Conservation (phyloP, 495 filamentous ascomycete species). For the Platismatia glauca region DNA sequence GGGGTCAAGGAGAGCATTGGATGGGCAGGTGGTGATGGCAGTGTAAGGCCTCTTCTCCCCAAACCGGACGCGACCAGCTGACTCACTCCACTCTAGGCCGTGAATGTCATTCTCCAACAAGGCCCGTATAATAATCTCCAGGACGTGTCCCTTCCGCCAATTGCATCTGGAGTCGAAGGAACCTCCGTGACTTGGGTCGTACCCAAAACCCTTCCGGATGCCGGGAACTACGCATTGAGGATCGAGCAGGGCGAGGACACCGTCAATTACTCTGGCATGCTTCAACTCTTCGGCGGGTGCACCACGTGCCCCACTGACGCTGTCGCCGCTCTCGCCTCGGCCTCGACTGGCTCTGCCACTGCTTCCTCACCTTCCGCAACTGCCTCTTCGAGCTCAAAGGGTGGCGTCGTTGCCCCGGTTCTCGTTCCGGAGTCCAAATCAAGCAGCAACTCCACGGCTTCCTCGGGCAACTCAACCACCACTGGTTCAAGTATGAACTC, state of each 20-base stretch:
- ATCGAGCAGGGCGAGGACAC: conserved; percentile 34
- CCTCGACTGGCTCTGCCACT: conserved; percentile 5
- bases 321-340: conserved; percentile 9
- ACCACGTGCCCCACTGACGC: conserved; percentile 15
- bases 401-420: not conserved
- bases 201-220: conserved; percentile 30
- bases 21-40: conserved; percentile 35
- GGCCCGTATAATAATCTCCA: conserved; percentile 33
- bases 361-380: conserved; percentile 11
- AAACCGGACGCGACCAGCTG: not conserved
- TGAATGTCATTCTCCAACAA: conserved; percentile 39
- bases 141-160: conserved; percentile 29
- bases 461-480: conserved; percentile 12
- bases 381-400: conserved; percentile 10
- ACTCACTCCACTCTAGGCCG: conserved; percentile 20
- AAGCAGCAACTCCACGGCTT: conserved; percentile 11
- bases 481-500: conserved; percentile 8
- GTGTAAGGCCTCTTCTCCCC: conserved; percentile 23
- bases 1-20: conserved; percentile 31
- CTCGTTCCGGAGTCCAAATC: not conserved
- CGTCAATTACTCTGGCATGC: conserved; percentile 39
- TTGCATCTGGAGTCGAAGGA: conserved; percentile 32
- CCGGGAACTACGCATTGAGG: conserved; percentile 39
- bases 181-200: conserved; percentile 38
- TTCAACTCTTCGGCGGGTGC: conserved; percentile 27